Conservation (phyloP, 768 basidiomycete species). For the Suillus weaverae region DNA sequence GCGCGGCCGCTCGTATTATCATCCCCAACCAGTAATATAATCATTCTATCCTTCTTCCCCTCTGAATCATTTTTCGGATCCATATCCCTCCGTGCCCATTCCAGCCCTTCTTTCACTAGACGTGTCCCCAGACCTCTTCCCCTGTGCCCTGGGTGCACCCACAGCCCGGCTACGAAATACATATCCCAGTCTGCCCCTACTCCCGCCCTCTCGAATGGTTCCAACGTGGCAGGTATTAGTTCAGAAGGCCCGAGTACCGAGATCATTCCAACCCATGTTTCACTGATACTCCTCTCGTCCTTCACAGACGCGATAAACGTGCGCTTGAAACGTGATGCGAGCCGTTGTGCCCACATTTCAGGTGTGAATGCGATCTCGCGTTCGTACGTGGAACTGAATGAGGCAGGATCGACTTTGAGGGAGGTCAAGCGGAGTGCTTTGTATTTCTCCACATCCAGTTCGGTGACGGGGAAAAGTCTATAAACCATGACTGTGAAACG, state of each 20-base stretch:
- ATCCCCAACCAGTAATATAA: slow-evolving; percentile 15
- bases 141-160: slow-evolving; percentile 30
- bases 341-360: slow-evolving; percentile 22
- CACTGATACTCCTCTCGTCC: background rate
- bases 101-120: slow-evolving; percentile 21
- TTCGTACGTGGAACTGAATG: slow-evolving; percentile 24
- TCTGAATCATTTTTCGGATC: slow-evolving; percentile 8
- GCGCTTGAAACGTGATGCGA: slow-evolving; percentile 15
- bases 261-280: slow-evolving; percentile 23
- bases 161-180: slow-evolving; percentile 26
- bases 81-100: slow-evolving; percentile 24
- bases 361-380: slow-evolving; percentile 22
- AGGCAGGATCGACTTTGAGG: slow-evolving; percentile 22
- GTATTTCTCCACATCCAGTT: slow-evolving; percentile 25
- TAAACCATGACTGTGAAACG: slow-evolving; percentile 7
- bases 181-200: slow-evolving; percentile 18
- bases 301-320: slow-evolving; percentile 19
- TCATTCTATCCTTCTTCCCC: slow-evolving; percentile 17
- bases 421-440: slow-evolving; percentile 23
- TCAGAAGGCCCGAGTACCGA: slow-evolving; percentile 17
- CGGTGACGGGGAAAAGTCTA: slow-evolving; percentile 18
- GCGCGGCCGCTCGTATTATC: slow-evolving; percentile 17
- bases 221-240: slow-evolving; percentile 5
- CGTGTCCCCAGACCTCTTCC: slow-evolving; percentile 20
- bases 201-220: slow-evolving; percentile 16